A percentile compares a stretch with the other conserved stretches of the same genome.
Conservation (phyloP, 2,329 filamentous ascomycete species). For the Periconia macrospinosa region DNA sequence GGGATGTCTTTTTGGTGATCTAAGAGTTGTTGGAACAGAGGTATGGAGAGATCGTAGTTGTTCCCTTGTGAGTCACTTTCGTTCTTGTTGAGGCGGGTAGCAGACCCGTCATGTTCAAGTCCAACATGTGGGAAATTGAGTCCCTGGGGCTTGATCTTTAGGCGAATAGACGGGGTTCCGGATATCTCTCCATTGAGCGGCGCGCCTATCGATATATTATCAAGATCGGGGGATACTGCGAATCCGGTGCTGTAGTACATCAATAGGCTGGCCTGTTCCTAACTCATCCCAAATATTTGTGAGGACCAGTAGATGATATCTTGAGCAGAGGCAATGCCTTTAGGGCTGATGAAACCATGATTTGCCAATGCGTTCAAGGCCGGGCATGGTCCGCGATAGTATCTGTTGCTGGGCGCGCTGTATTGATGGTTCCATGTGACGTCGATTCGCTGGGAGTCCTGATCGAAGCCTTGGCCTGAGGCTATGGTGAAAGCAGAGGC, state of each 20-base stretch:
- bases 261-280: slow-evolving; percentile 5
- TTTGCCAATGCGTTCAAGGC: slow-evolving; percentile 16
- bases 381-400: slow-evolving; percentile 13
- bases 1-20: slow-evolving; percentile 3
- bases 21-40: slow-evolving; percentile 6
- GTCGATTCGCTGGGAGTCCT: background rate
- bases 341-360: slow-evolving; percentile 11
- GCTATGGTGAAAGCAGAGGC: background rate
- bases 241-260: slow-evolving; percentile 8
- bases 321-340: slow-evolving; percentile 10
- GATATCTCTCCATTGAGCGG: background rate
- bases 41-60: slow-evolving; percentile 1
- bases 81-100: slow-evolving; percentile 10
- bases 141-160: slow-evolving; percentile 6
- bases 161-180: background rate
- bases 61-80: slow-evolving; percentile 3
- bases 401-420: background rate
- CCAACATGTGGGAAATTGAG: slow-evolving; percentile 8
- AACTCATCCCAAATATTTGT: slow-evolving; percentile 5
- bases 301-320: slow-evolving; percentile 7
- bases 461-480: background rate
- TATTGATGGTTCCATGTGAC: background rate
- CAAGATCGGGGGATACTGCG: slow-evolving; percentile 9
- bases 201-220: slow-evolving; percentile 8
- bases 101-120: slow-evolving; percentile 10